Percentiles rank a stretch among this genome's conserved stretches.
These are phyloP conservation scores for Picea engelmannii DNA, from an alignment of 83 land plant genomes.

Conservation along the genomic window DNA sequence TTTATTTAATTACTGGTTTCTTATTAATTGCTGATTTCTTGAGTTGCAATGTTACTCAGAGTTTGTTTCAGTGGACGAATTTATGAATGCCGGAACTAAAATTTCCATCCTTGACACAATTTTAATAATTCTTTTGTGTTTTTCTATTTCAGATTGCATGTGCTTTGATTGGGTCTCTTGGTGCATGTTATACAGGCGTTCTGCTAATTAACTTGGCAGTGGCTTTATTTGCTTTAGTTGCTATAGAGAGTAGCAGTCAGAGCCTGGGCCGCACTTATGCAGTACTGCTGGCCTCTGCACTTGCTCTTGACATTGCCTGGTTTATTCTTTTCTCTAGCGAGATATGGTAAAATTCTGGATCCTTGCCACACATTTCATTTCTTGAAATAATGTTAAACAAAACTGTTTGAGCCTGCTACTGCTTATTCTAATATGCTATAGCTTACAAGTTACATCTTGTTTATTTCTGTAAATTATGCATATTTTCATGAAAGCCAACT, in stretches of 20 bases:
- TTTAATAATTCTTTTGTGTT: conserved; percentile 8
- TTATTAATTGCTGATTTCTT: background rate
- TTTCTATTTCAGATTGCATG: conserved; percentile 55
- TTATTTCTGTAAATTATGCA: background rate
- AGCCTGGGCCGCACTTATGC: conserved; percentile 84
- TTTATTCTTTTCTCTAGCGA: conserved; percentile 69
- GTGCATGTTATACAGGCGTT: conserved; percentile 84
- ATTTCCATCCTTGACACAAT: background rate
- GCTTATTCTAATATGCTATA: background rate
- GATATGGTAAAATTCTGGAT: conserved; percentile 55
- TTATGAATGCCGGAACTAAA: background rate
- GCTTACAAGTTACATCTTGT: background rate
- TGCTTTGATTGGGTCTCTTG: conserved; percentile 79
- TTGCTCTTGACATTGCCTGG: conserved; percentile 79
- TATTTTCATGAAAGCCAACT: background rate
- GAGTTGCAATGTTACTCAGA: background rate
- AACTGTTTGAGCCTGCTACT: background rate
- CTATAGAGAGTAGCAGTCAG: conserved; percentile 95
- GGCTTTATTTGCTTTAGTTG: conserved; percentile 86
- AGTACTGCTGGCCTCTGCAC: conserved; percentile 55
- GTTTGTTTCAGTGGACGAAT: too few species aligned
- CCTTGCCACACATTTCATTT: conserved; percentile 3
- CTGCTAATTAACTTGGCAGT: conserved; percentile 73
- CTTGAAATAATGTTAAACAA: background rate
- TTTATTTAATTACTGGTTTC: background rate